These are phyloP conservation scores for Gnetum montanum DNA, from an alignment of 75 land plant species.

Conservation along the genomic window DNA sequence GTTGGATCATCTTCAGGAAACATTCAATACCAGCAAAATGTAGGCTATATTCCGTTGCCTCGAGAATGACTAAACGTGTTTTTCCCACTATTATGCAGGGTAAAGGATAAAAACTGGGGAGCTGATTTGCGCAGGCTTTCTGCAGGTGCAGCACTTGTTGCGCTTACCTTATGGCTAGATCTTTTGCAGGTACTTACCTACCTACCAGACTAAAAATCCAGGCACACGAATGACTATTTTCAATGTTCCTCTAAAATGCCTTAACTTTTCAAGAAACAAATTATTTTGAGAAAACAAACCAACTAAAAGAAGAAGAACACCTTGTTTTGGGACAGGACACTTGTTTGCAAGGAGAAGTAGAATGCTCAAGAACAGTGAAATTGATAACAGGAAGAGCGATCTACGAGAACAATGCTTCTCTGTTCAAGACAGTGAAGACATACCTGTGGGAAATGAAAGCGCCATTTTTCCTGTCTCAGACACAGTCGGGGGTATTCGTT, in stretches of 20 bases:
- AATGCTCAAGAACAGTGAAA: constrained; percentile 72
- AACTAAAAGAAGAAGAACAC: too few species aligned
- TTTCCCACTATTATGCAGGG: constrained; percentile 57
- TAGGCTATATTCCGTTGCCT: too few species aligned
- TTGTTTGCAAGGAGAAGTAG: constrained; percentile 82
- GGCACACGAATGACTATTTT: too few species aligned
- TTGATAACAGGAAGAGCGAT: constrained; percentile 69
- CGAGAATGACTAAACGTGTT: too few species aligned
- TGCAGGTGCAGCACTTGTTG: constrained; percentile 93
- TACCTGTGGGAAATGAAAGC: constrained; percentile 97
- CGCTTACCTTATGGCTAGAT: constrained; percentile 86
- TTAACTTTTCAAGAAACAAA: too few species aligned
- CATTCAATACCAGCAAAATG: too few species aligned
- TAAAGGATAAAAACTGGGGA: constrained; percentile 81
- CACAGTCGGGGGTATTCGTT: constrained; percentile 57
- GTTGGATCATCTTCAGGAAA: too few species aligned
- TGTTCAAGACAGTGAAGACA: constrained; percentile 74
- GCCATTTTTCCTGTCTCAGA: constrained; percentile 77
- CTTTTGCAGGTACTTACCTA: constrained; percentile 69
- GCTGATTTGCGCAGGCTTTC: constrained; percentile 94
- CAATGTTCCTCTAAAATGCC: too few species aligned
- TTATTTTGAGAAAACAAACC: too few species aligned
- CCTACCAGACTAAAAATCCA: background rate
- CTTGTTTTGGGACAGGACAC: constrained; percentile 96
- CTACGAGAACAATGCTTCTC: constrained; percentile 51